Evolutionary conservation across 805 yeast genomes (phyloP).

Genomic region (Teunomyces stri): DNA sequence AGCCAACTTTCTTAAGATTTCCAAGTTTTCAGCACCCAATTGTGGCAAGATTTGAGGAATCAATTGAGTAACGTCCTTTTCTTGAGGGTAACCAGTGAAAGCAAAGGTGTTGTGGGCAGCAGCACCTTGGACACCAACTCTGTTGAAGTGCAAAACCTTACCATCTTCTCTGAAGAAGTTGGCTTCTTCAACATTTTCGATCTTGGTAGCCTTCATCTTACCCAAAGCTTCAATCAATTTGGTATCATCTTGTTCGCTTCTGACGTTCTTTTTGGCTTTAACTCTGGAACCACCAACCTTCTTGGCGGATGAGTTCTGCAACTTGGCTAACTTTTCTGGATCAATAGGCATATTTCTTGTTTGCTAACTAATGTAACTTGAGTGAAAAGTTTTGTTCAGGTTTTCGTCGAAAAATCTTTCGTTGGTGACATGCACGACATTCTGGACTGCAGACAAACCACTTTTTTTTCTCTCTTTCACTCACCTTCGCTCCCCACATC

Average conservation of each 20-base stretch:
- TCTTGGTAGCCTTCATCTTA: slow-evolving; percentile 84
- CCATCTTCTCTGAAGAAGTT: slow-evolving; percentile 98
- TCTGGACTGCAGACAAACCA: not conserved
- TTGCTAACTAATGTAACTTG: not conserved
- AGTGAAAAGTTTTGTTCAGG: slow-evolving; percentile 3
- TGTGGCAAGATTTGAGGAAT: slow-evolving; percentile 93
- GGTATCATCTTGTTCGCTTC: slow-evolving; percentile 81
- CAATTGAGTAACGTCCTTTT: slow-evolving; percentile 87
- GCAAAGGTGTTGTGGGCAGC: slow-evolving; percentile 88
- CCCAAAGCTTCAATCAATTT: slow-evolving; percentile 85
- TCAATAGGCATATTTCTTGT: slow-evolving; percentile 69
- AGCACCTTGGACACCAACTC: slow-evolving; percentile 95
- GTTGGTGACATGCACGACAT: slow-evolving; percentile 2
- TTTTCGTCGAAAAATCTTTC: slow-evolving; percentile 8
- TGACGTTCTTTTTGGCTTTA: slow-evolving; percentile 75
- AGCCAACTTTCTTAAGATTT: slow-evolving; percentile 84
- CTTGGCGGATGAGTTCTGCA: slow-evolving; percentile 79
- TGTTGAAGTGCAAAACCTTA: slow-evolving; percentile 90
- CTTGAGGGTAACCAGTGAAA: slow-evolving; percentile 92
- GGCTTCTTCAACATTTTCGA: slow-evolving; percentile 92
- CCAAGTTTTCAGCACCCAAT: slow-evolving; percentile 93
- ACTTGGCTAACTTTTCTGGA: slow-evolving; percentile 90
- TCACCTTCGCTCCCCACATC: not conserved
- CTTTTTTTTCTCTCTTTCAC: not conserved
- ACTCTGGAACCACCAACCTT: slow-evolving; percentile 87